These are phyloP conservation scores for Oryza meyeriana DNA, from an alignment of 176 grass and related monocot species.

Conservation along the genomic window DNA sequence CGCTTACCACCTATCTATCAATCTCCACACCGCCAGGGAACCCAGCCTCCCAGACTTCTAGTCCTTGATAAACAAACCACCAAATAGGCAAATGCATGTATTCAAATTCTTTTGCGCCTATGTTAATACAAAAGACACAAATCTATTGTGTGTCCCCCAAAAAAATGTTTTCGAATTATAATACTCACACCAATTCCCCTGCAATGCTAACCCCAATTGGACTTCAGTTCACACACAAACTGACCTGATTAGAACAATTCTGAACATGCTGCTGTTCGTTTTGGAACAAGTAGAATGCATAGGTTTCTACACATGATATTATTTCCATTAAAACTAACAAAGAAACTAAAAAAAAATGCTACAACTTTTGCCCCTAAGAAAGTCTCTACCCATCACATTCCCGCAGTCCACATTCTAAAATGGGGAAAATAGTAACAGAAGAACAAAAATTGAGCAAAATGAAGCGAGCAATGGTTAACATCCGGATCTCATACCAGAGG, in stretches of 20 bases:
- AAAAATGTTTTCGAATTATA: not conserved
- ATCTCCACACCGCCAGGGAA: not conserved
- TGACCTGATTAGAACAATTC: not conserved
- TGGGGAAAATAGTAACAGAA: conserved; percentile 24
- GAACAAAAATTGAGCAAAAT: conserved; percentile 33
- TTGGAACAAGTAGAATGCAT: conserved; percentile 2
- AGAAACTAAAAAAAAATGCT: conserved; percentile 32
- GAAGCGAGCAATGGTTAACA: conserved; percentile 35
- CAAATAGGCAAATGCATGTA: not conserved
- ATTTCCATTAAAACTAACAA: conserved; percentile 36
- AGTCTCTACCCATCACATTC: conserved; percentile 40
- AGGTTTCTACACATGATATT: conserved; percentile 40
- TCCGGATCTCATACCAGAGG: conserved; percentile 70
- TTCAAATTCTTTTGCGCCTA: not conserved
- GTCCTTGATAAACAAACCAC: not conserved
- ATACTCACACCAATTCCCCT: not conserved
- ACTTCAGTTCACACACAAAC: conserved; percentile 19
- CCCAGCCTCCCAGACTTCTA: not conserved
- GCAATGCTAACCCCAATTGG: not conserved
- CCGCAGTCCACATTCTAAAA: conserved; percentile 42
- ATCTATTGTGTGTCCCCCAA: too few species aligned
- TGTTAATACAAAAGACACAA: not conserved
- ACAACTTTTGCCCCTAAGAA: conserved; percentile 59
- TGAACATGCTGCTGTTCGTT: not conserved
- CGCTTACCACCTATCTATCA: not conserved